Conservation (phyloP, 257 asterid species). For the Solanum microdontum region DNA sequence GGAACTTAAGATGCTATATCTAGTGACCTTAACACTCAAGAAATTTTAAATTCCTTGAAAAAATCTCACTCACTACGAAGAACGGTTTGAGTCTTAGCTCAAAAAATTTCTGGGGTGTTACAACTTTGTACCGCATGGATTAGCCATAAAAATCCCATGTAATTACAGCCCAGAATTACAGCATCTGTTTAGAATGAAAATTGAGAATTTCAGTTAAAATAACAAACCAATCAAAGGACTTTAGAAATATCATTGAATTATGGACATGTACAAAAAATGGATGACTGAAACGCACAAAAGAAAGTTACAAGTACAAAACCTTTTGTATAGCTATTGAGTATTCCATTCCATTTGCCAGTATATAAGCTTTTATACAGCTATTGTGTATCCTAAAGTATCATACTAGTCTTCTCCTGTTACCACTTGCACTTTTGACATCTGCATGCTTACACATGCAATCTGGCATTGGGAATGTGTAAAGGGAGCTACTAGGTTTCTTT, state of each 20-base stretch:
- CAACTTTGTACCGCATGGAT: not conserved
- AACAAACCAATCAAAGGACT: not conserved
- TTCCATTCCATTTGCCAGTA: not conserved
- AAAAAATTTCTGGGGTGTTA: no score
- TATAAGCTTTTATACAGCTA: slow-evolving; percentile 1
- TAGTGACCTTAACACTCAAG: no score
- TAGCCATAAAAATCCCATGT: not conserved
- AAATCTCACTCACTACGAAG: no score
- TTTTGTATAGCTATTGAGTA: not conserved
- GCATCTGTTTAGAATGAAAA: not conserved
- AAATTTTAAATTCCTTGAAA: no score
- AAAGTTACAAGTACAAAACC: not conserved
- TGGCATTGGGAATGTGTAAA: slow-evolving; percentile 85
- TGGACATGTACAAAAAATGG: not conserved
- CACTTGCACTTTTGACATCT: slow-evolving; percentile 20
- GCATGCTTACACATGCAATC: slow-evolving; percentile 86
- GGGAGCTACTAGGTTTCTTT: slow-evolving; percentile 65
- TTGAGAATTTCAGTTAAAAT: not conserved
- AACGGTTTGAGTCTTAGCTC: no score
- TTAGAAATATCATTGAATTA: not conserved
- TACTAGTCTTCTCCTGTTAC: slow-evolving; percentile 34
- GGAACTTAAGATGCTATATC: no score
- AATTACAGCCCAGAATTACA: not conserved
- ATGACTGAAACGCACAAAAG: not conserved
- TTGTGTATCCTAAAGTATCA: slow-evolving; percentile 8